A percentile compares a stretch with the other conserved stretches of the same genome.
Evolutionary conservation across 495 filamentous ascomycete genomes (phyloP).

Genomic region (Annulohypoxylon stygium): DNA sequence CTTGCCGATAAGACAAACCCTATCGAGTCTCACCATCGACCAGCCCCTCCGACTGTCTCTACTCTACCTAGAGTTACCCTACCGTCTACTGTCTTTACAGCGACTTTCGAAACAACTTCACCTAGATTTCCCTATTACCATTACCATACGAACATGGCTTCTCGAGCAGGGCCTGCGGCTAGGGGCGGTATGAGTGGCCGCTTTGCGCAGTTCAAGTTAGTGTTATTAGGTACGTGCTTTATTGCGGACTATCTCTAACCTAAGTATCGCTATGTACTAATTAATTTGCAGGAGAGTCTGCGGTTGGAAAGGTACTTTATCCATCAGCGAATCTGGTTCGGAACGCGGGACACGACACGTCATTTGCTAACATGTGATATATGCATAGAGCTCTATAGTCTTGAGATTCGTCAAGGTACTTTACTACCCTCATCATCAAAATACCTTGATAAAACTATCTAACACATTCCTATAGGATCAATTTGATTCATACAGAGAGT

Average conservation of each 20-base stretch:
- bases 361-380: conserved; percentile 55
- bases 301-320: conserved; percentile 88
- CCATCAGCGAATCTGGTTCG: not conserved
- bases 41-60: conserved; percentile 29
- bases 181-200: conserved; percentile 76
- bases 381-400: conserved; percentile 88
- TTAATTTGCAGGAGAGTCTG: conserved; percentile 83
- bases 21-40: conserved; percentile 35
- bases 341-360: not conserved
- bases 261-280: conserved; percentile 50
- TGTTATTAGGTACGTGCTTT: conserved; percentile 81
- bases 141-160: conserved; percentile 72
- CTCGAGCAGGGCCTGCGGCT: conserved; percentile 78
- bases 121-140: conserved; percentile 1
- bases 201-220: conserved; percentile 99
- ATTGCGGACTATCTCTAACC: conserved; percentile 44
- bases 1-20: conserved; percentile 45
- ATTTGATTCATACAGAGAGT: conserved; percentile 99
- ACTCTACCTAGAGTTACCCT: conserved; percentile 27
- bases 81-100: conserved; percentile 59
- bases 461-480: conserved; percentile 76
- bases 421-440: not conserved
- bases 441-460: conserved; percentile 3
- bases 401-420: conserved; percentile 96
- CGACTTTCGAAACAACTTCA: conserved; percentile 69